Evolutionary conservation across 805 yeast genomes (phyloP), one percentile per base, ranked within the genome.

Genomic region (Wickerhamomyces mucosus): DNA sequence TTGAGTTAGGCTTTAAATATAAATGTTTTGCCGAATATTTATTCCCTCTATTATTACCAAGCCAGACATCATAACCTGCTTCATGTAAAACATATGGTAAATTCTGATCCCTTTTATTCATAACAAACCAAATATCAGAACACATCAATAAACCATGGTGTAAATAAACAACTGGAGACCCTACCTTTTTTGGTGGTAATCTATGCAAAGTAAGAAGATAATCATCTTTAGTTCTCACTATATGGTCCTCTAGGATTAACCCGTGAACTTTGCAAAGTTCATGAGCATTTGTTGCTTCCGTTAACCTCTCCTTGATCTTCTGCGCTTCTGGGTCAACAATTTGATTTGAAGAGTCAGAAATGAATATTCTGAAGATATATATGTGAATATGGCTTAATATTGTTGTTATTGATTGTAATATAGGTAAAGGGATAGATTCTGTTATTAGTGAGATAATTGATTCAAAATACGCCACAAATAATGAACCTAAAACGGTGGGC

Each of bases 91-190:
- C 59, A 51, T 82, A 79, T 0, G 97, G 96, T 29, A 92, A 56
- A 40, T 76, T 74, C 28, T 65, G 61, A 40, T 56, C 37, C 37
- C 68, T 63, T 37, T 67, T 55, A 35, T 61, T 35, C 33, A 59
- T 56, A 51, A 74, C 67, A 49, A 75, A 54, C 94, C 94, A 80
- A 17, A 82, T 64, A 48, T 92, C 97, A 27, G 88, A 75, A 52
- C 77, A 78, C 92, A 86, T 88, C 38, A 89, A 63, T 31, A 89
- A 61, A 1, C 97, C 97, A 50, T 89, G 97, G 51, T 89, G 97
- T 33, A 89, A 67, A 51, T 82, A 89, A 0, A 82, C 81, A 2
- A 79, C 78, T 32, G 70, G 65, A 1, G 61, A 39, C 8, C 42
- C 47, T 12, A 19, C 32, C 11, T 31, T 25, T 20, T 41, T 42